These are phyloP conservation scores for Streptanthus diversifolius DNA, from an alignment of 345 rosid species.

Conservation along the genomic window DNA sequence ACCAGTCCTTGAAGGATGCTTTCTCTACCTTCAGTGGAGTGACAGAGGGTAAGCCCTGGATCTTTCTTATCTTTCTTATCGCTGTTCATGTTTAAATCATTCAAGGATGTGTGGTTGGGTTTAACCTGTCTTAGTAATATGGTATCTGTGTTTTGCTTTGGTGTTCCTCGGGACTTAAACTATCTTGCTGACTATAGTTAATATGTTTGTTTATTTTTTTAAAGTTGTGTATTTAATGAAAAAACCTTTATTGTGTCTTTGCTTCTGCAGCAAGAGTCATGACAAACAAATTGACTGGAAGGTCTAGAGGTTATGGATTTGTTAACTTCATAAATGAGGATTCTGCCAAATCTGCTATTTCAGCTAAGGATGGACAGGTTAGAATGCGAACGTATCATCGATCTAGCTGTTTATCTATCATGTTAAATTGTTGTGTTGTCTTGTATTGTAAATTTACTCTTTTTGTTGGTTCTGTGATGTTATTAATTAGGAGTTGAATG, in stretches of 20 bases:
- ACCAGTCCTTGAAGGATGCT: conserved; percentile 43
- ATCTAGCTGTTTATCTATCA: neutral
- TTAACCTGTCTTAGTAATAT: neutral
- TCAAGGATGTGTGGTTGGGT: neutral
- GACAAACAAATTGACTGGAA: conserved; percentile 58
- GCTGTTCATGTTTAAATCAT: neutral
- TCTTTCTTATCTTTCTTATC: neutral
- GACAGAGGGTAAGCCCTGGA: conserved; percentile 39
- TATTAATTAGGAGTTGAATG: conserved; percentile 50
- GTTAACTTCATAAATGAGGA: conserved; percentile 44
- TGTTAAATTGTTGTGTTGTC: neutral
- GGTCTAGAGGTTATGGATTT: conserved; percentile 73
- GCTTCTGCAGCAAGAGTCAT: conserved; percentile 52
- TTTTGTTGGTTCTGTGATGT: conserved; percentile 8
- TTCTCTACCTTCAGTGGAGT: conserved; percentile 49
- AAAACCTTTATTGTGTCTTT: neutral
- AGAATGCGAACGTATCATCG: neutral
- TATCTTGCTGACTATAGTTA: neutral
- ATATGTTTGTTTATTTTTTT: neutral
- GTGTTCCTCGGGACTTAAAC: neutral
- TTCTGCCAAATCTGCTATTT: conserved; percentile 55
- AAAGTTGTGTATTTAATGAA: neutral
- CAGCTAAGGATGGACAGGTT: conserved; percentile 80
- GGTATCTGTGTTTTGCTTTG: neutral
- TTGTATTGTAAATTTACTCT: neutral